Base-by-base conservation (phyloP, 2,329 filamentous ascomycete genomes). In the Lomentospora prolificans region DNA sequence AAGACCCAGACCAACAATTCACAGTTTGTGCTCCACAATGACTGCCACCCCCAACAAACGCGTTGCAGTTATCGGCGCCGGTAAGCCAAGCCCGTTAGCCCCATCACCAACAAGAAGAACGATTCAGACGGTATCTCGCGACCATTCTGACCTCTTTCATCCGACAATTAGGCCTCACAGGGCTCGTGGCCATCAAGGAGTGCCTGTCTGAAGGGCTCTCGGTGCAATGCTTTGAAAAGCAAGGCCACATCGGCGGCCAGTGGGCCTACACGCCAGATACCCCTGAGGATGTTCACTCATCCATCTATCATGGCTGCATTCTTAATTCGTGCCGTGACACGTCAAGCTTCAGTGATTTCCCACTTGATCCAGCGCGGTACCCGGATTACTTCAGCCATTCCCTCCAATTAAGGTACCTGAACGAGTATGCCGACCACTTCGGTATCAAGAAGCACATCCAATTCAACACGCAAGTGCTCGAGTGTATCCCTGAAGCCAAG, bases 331-430 rank as follows among this genome's bases (percentile, higher is more conserved):
- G 64, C 57, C 66, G 70, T 51, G 67, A 70, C 52, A 69, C 68
- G 1, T 64, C 69, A n/a, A 62, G 62, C 51, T 70, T 70, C 59
- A 69, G 64, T 39, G 69, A 72, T 57, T 73, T 72, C 57, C 70
- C 69, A 3, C 62, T 72, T 19, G 70, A 73, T 55, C 69, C 69
- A 8, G 64, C 65, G 8, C 61, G 65, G 36, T 70, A 72, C 55
- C 62, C 66, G 0, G 65, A 70, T 55, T 72, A 67, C 57, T 69
- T 72, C 55, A 63, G 64, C 33, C 69, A 72, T 60, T 56, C 59
- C 51, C 58, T 64, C 31, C 65, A 71, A 46, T 60, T 68, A 57
- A 61, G 60, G 55, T 72, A 72, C 55, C 61, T 71, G 30, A 57
- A 67, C 25, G 67, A 70, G 36, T 72, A 71, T 57, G 70, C 67